Base-by-base conservation (phyloP, 768 basidiomycete species). In the Suillus occidentalis region DNA sequence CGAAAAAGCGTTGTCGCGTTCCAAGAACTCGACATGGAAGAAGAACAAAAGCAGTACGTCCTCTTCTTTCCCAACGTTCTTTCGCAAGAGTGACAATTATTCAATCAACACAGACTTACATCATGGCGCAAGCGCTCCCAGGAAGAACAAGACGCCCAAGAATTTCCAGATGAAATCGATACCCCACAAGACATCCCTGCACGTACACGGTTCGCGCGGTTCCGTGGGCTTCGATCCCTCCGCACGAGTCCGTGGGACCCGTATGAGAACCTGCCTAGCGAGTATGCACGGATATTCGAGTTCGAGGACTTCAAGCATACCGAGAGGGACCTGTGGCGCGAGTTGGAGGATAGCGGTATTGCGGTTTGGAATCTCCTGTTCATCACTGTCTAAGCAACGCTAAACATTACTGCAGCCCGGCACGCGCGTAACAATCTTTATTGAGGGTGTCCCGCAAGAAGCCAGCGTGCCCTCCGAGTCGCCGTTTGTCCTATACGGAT, bases 231-330 rank as follows among this genome's bases (percentile, higher is more conserved):
- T 78, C 88, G 88, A 56, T 95, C 92, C 16, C 93, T 99, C 83
- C 72, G 97, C 43, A 99, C 97, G 7, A 95, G 93, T 73, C 94
- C 93, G 43, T 99, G 97, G 97, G 97, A 99, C 75, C 89, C 97
- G 9, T 98, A 91, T 70, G 97, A 99, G 77, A 96, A 96, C 72
- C 82, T 99, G 13, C 97, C 97, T 14, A 79, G 89, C 59, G 95
- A 99, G 73, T 99, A 99, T 72, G 94, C 91, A 3, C 85, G 91
- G 49, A 97, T 98, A 70, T 99, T 99, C 79, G 93, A 95, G 75
- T 97, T 99, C 72, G 95, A 98, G 77, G 93, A 96, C 70, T 97
- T 91, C 80, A 92, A 88, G 74, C 85, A 90, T 22, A 97, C 95
- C 6, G 90, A 93, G 70, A 82, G 90, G 13, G 82, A 81, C 52